Conservation (phyloP, 1,284 basidiomycete genomes). For the Ustilago hordei region DNA sequence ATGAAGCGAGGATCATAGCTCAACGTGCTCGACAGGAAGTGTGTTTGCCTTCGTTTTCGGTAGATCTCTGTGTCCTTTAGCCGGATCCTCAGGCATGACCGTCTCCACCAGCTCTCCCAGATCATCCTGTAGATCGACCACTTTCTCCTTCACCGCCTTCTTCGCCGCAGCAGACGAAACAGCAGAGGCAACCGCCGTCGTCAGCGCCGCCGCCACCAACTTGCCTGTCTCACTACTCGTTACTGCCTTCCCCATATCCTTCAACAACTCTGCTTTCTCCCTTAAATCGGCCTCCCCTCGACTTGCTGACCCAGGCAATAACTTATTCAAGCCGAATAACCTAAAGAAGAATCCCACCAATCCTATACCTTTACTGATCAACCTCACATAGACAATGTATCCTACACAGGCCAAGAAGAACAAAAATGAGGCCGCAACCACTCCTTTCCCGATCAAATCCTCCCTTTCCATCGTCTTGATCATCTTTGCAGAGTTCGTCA, state of each 20-base stretch:
- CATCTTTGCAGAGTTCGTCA: slow-evolving; percentile 60
- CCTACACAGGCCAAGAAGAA: slow-evolving; percentile 64
- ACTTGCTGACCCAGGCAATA: slow-evolving; percentile 30
- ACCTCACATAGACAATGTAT: slow-evolving; percentile 65
- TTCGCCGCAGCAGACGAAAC: slow-evolving; percentile 18
- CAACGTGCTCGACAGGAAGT: slow-evolving; percentile 40
- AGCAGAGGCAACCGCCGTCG: slow-evolving; percentile 24
- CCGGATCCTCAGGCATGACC: slow-evolving; percentile 18
- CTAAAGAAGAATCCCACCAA: slow-evolving; percentile 52
- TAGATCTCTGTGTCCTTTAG: slow-evolving; percentile 5
- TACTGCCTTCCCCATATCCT: slow-evolving; percentile 13
- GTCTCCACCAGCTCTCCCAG: slow-evolving; percentile 29
- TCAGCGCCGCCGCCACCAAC: slow-evolving; percentile 16
- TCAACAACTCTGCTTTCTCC: slow-evolving; percentile 35
- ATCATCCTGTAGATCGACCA: slow-evolving; percentile 35
- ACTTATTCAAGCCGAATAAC: slow-evolving; percentile 37
- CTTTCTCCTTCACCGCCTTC: slow-evolving; percentile 15
- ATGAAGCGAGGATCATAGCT: slow-evolving; percentile 16
- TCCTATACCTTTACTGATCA: slow-evolving; percentile 60
- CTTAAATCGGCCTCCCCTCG: slow-evolving; percentile 23
- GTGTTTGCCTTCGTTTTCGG: slow-evolving; percentile 24
- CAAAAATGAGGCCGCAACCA: slow-evolving; percentile 52
- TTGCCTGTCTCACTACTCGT: slow-evolving; percentile 2
- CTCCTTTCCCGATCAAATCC: slow-evolving; percentile 59
- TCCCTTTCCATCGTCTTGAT: slow-evolving; percentile 67